Percentiles rank a stretch among this genome's conserved stretches.
Evolutionary conservation across 441 rosid genomes (phyloP).

Genomic region (Raphanus hybrid): DNA sequence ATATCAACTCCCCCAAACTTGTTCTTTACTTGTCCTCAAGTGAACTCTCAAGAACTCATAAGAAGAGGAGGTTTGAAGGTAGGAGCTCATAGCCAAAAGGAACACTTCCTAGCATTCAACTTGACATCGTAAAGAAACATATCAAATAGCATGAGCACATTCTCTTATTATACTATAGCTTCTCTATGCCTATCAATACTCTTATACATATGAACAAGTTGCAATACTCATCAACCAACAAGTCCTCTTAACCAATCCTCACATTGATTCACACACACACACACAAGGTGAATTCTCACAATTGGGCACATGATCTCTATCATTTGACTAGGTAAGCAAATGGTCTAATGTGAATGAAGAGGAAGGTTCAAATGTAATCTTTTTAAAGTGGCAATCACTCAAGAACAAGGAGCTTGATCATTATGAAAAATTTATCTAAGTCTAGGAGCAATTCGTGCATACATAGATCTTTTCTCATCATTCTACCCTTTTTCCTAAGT

Average conservation of each 20-base stretch:
- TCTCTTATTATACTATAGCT: background rate
- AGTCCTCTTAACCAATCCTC: background rate
- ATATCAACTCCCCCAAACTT: background rate
- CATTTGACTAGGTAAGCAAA: too few species aligned
- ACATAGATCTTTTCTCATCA: too few species aligned
- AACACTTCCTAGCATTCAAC: background rate
- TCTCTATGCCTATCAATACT: background rate
- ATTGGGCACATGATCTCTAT: too few species aligned
- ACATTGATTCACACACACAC: too few species aligned
- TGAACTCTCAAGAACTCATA: background rate
- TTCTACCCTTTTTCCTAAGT: too few species aligned
- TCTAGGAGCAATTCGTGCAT: too few species aligned
- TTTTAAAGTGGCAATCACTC: too few species aligned
- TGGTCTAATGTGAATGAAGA: too few species aligned
- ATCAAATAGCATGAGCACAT: background rate
- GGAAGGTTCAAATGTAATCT: too few species aligned
- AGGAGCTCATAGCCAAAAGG: background rate
- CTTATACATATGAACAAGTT: background rate
- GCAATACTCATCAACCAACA: background rate
- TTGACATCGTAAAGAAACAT: background rate
- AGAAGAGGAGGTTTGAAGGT: background rate
- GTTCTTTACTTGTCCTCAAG: background rate
- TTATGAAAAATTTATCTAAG: too few species aligned
- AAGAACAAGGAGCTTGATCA: too few species aligned
- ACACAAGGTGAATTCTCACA: too few species aligned